Evolutionary conservation across 192 early-diverging fungal species (phyloP).

Genomic region (Entomortierella lignicola): DNA sequence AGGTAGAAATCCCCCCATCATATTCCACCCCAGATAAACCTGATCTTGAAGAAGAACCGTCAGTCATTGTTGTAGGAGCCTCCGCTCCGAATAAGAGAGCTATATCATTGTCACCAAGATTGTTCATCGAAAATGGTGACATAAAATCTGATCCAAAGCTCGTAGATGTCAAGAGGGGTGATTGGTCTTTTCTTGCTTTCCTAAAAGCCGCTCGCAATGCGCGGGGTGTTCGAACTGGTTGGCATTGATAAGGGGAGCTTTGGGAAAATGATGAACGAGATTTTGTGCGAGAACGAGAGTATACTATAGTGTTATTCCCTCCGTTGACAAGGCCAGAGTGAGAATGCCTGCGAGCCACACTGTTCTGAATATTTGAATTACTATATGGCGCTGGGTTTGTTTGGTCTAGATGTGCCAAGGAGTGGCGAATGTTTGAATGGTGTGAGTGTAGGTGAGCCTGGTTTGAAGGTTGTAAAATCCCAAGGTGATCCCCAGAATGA

Average conservation of each 20-base stretch:
- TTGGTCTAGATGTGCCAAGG: not conserved
- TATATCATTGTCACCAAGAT: conserved; percentile 10
- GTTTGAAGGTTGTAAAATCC: conserved; percentile 15
- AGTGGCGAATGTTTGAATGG: not conserved
- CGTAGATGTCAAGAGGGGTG: conserved; percentile 38
- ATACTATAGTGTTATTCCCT: not conserved
- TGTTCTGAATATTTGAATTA: not conserved
- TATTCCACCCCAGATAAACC: not conserved
- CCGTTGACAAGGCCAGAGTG: conserved; percentile 22
- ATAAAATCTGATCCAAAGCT: conserved; percentile 36
- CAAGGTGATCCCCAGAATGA: conserved; percentile 14
- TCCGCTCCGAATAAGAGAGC: not conserved
- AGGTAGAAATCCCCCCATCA: not conserved
- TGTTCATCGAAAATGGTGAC: not conserved
- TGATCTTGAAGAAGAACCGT: no score
- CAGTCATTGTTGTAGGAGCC: not conserved
- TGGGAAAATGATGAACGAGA: conserved; percentile 17
- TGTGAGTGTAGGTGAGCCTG: not conserved
- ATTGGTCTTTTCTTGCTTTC: conserved; percentile 42
- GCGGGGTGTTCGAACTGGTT: conserved; percentile 19
- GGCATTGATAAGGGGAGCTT: conserved; percentile 18
- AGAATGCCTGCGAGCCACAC: conserved; percentile 29
- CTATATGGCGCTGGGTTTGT: no score
- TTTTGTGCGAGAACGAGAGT: conserved; percentile 2
- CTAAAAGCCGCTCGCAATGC: conserved; percentile 25